Conservation (phyloP, 768 basidiomycete species). For the Amanita rubescens region DNA sequence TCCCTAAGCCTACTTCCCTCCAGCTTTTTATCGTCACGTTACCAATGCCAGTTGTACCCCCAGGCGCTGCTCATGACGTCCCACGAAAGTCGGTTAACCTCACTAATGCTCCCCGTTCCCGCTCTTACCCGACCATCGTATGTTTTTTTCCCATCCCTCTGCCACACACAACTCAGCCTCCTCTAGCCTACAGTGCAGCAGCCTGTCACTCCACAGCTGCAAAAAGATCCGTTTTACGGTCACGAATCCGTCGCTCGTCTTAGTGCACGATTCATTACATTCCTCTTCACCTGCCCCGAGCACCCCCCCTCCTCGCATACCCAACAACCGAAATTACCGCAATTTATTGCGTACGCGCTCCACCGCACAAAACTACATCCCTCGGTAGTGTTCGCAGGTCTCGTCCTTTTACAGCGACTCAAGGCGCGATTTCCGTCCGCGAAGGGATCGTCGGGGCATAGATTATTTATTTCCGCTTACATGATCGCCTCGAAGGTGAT, state of each 20-base stretch:
- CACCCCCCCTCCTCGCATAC: slow-evolving; percentile 53
- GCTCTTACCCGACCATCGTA: slow-evolving; percentile 6
- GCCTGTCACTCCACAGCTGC: slow-evolving; percentile 18
- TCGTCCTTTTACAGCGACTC: slow-evolving; percentile 67
- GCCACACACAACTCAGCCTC: slow-evolving; percentile 2
- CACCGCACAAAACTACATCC: slow-evolving; percentile 73
- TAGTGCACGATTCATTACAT: slow-evolving; percentile 73
- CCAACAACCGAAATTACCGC: slow-evolving; percentile 56
- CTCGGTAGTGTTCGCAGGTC: slow-evolving; percentile 63
- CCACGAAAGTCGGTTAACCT: slow-evolving; percentile 12
- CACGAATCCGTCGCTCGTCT: slow-evolving; percentile 67
- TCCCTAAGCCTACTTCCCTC: neutral
- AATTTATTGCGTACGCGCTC: slow-evolving; percentile 83
- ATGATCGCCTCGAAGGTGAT: slow-evolving; percentile 93
- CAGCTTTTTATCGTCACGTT: neutral
- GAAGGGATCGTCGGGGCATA: slow-evolving; percentile 83
- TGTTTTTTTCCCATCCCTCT: slow-evolving; percentile 1
- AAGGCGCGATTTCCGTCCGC: slow-evolving; percentile 92
- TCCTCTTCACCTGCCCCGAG: slow-evolving; percentile 83
- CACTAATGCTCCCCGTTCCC: slow-evolving; percentile 17
- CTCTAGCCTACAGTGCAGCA: slow-evolving; percentile 11
- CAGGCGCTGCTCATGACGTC: slow-evolving; percentile 8
- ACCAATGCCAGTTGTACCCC: slow-evolving; percentile 6
- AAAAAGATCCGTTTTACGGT: slow-evolving; percentile 59
- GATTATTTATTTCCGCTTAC: slow-evolving; percentile 85